Base-by-base conservation (phyloP, 257 asterid genomes). In the Thymus mandschuricus region DNA sequence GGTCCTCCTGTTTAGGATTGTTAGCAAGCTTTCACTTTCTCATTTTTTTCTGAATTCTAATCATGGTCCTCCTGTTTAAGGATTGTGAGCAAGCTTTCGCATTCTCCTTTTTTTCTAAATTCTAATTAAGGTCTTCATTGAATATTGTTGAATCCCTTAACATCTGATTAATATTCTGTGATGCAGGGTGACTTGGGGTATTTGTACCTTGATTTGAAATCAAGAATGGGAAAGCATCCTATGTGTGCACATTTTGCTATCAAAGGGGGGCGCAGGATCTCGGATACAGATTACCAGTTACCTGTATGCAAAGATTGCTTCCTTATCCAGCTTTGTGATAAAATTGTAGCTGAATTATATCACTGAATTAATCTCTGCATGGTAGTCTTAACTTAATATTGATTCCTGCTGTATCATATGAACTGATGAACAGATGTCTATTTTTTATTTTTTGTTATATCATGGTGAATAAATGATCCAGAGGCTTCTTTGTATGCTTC, bases 221-320 rank as follows among this genome's bases (percentile, higher is more conserved):
- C 97, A 75, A 88, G 99, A 81, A 82, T 81, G 85, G 87, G 81
- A 65, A 95, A 95, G 82, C 90, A 87, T 83, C 99, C 99, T 63
- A 78, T 90, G 31, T 89, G 89, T 84, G 99, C 98, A 59, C 99
- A 95, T 84, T 95, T 95, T 80, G 97, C 99, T 48, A 88, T 95
- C 89, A 86, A 86, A 83, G 97, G 99, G 81, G 99, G 99, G 9
- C 96, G 93, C 56, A 83, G 78, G 77, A 81, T 92, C 76, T 92
- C 98, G 30, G 96, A 85, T 64, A 88, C 92, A 8, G 90, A 85
- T 73, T 92, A 95, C 82, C 98, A 95, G 71, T 85, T 95, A 74
- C 99, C 99, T 51, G 97, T 92, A 86, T n/a, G 99, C 82, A 66
- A 46, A 69, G 6, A 65, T 73, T 69, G 63, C 73, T 80, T 29